Percentiles rank a stretch among this genome's conserved stretches.
Evolutionary conservation across 441 rosid genomes (phyloP).

Genomic region (Codiaeum variegatum): DNA sequence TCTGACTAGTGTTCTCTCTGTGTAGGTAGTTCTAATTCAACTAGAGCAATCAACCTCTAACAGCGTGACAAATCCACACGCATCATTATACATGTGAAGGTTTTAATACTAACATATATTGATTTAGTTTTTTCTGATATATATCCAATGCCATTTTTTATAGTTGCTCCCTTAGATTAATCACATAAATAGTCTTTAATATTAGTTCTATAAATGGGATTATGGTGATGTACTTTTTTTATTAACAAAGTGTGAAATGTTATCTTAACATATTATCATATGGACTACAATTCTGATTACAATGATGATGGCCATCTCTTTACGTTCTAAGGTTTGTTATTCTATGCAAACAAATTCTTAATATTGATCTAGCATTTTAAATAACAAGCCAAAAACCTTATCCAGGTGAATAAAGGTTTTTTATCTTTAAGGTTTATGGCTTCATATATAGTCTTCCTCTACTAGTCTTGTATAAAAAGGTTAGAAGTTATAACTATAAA

Average conservation of each 20-base stretch:
- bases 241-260: constrained; percentile 45
- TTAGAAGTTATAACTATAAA: constrained; percentile 18
- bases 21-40: too few species aligned
- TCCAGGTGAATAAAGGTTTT: constrained; percentile 71
- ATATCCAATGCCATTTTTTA: not conserved
- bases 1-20: too few species aligned
- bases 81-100: too few species aligned
- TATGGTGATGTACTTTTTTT: constrained; percentile 46
- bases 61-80: too few species aligned
- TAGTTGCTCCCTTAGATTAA: constrained; percentile 68
- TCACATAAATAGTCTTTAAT: constrained; percentile 55
- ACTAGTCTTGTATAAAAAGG: constrained; percentile 97
- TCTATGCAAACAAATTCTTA: not conserved
- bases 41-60: too few species aligned
- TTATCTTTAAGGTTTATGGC: constrained; percentile 87
- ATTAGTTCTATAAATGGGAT: constrained; percentile 58
- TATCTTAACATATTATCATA: constrained; percentile 66
- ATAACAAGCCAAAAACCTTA: constrained; percentile 5
- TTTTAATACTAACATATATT: too few species aligned
- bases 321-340: constrained; percentile 72
- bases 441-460: constrained; percentile 75
- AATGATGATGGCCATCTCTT: constrained; percentile 66
- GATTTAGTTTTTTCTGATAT: constrained; percentile 3
- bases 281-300: constrained; percentile 66
- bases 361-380: not conserved